Conservation (phyloP, 1,284 basidiomycete genomes). For the Chondrostereum purpureum region DNA sequence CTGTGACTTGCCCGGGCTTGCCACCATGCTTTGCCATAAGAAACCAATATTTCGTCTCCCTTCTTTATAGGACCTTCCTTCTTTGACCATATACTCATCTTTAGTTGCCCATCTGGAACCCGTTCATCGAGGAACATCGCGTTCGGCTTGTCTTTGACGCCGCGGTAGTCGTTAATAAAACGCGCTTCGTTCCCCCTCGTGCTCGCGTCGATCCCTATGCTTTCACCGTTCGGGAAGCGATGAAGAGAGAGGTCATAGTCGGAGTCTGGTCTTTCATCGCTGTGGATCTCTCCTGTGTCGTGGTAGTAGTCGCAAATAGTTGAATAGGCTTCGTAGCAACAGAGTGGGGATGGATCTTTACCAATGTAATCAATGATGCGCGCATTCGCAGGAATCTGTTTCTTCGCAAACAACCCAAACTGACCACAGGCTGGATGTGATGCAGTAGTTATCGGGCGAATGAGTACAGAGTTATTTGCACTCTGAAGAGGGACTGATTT, state of each 20-base stretch:
- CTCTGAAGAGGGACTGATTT: slow-evolving; percentile 11
- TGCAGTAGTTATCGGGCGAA: slow-evolving; percentile 36
- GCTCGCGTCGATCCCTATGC: slow-evolving; percentile 70
- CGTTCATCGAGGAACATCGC: slow-evolving; percentile 65
- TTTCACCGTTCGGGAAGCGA: slow-evolving; percentile 46
- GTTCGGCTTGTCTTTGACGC: slow-evolving; percentile 62
- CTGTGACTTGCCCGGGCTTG: slow-evolving; percentile 31
- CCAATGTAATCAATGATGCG: slow-evolving; percentile 79
- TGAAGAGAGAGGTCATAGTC: slow-evolving; percentile 85
- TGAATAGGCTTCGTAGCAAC: background rate
- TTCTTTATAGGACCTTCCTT: slow-evolving; percentile 58
- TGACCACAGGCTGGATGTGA: slow-evolving; percentile 80
- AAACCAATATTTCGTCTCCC: slow-evolving; percentile 83
- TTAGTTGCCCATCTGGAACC: slow-evolving; percentile 53
- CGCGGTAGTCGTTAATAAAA: slow-evolving; percentile 86
- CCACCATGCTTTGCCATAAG: slow-evolving; percentile 95
- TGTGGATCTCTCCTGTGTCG: slow-evolving; percentile 63
- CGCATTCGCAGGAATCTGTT: slow-evolving; percentile 59
- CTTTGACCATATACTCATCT: slow-evolving; percentile 69
- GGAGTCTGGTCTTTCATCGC: slow-evolving; percentile 59
- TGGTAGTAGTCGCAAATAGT: background rate
- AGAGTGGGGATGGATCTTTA: slow-evolving; percentile 13
- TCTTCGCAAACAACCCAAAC: slow-evolving; percentile 72
- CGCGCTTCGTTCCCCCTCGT: slow-evolving; percentile 77
- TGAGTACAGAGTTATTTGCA: slow-evolving; percentile 25